These are phyloP conservation scores for Pueraria montana DNA, from an alignment of 306 rosid genomes.

Conservation along the genomic window DNA sequence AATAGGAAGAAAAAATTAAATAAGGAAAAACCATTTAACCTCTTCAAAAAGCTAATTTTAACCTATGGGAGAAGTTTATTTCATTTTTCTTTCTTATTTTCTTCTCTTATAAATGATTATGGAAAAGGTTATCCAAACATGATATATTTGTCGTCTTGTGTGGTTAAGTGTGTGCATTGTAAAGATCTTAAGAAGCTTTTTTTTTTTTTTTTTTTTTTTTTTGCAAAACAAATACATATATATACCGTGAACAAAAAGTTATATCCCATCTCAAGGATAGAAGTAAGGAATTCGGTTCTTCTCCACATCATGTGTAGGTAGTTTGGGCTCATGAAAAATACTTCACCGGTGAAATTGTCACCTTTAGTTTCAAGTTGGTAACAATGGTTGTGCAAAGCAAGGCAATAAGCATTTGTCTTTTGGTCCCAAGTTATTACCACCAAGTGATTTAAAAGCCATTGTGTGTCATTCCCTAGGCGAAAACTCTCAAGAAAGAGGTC, in stretches of 20 bases:
- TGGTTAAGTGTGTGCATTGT: too few relatives aligned
- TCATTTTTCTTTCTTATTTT: too few relatives aligned
- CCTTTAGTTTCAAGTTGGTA: slow-evolving; percentile 57
- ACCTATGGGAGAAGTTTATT: too few relatives aligned
- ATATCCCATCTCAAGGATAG: slow-evolving; percentile 74
- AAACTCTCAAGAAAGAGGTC: slow-evolving; percentile 84
- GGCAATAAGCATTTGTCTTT: slow-evolving; percentile 75
- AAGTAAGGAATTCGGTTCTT: slow-evolving; percentile 66
- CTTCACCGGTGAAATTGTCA: slow-evolving; percentile 67
- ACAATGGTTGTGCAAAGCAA: slow-evolving; percentile 69
- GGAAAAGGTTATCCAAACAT: too few relatives aligned
- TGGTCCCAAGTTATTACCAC: slow-evolving; percentile 74
- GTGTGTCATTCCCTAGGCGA: slow-evolving; percentile 65
- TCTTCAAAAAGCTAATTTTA: too few relatives aligned
- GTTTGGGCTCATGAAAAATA: slow-evolving; percentile 65
- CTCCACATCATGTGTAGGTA: slow-evolving; percentile 90
- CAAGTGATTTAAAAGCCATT: slow-evolving; percentile 69
- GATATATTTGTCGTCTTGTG: too few relatives aligned
- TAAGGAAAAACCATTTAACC: too few relatives aligned
- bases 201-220: too few relatives aligned
- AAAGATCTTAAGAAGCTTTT: too few relatives aligned
- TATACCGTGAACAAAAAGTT: slow-evolving; percentile 85
- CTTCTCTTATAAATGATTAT: too few relatives aligned
- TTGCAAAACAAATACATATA: neutral
- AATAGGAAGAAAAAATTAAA: too few relatives aligned